Evolutionary conservation across 1,284 basidiomycete species (phyloP).

Genomic region (Ustilago trichophora): DNA sequence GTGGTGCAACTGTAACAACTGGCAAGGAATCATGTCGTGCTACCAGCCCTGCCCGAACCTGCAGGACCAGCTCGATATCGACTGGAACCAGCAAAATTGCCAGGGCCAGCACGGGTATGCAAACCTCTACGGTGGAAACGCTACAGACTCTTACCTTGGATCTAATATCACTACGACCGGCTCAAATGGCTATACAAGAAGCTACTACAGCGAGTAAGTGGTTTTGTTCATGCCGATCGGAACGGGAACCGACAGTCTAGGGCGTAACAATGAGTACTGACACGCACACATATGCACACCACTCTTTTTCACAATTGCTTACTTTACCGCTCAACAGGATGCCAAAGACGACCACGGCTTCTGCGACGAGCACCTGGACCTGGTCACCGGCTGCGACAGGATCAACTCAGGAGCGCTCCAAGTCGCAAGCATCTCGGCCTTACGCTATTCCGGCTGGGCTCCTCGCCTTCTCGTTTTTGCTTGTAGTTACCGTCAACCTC

Average conservation of each 20-base stretch:
- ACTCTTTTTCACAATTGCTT: too few relatives aligned
- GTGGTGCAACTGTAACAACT: slow-evolving; percentile 35
- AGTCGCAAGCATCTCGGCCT: slow-evolving; percentile 12
- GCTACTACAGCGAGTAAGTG: slow-evolving; percentile 17
- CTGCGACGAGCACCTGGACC: slow-evolving; percentile 13
- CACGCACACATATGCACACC: too few relatives aligned
- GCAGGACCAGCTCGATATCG: slow-evolving; percentile 18
- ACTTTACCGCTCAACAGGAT: neutral
- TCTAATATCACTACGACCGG: slow-evolving; percentile 23
- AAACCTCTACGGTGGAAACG: slow-evolving; percentile 17
- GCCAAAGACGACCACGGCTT: slow-evolving; percentile 2
- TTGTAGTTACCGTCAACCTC: slow-evolving; percentile 1
- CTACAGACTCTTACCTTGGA: slow-evolving; percentile 16
- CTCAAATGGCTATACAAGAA: slow-evolving; percentile 20
- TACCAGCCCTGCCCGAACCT: slow-evolving; percentile 24
- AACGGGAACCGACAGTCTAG: too few relatives aligned
- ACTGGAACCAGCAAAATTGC: slow-evolving; percentile 29
- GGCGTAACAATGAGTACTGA: too few relatives aligned
- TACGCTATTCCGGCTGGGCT: slow-evolving; percentile 9
- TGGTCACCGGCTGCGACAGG: slow-evolving; percentile 10
- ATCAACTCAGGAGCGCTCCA: slow-evolving; percentile 12
- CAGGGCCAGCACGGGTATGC: slow-evolving; percentile 24
- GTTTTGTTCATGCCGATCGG: too few relatives aligned
- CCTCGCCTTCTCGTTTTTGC: slow-evolving; percentile 4
- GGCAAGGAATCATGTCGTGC: slow-evolving; percentile 25